Evolutionary conservation across 768 basidiomycete species (phyloP).

Genomic region (Strobilomyces confusus): DNA sequence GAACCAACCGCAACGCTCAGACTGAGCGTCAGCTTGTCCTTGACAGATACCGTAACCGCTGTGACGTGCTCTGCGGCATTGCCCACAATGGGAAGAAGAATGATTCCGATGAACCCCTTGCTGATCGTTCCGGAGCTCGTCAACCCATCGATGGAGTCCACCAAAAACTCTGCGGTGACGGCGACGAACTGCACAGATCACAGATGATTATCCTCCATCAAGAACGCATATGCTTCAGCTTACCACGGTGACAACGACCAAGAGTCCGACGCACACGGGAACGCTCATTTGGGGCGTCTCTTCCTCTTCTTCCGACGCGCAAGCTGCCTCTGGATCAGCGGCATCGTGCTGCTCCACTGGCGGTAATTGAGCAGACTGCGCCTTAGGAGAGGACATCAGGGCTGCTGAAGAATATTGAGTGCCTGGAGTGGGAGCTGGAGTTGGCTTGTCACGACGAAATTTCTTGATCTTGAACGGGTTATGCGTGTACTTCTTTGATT

Average conservation of each 20-base stretch:
- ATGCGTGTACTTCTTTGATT: constrained; percentile 40
- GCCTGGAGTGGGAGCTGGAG: background rate
- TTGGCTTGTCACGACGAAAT: constrained; percentile 15
- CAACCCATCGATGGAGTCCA: constrained; percentile 78
- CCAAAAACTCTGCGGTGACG: constrained; percentile 62
- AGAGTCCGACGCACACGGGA: constrained; percentile 46
- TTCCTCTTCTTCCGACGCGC: constrained; percentile 23
- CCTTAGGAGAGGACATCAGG: constrained; percentile 10
- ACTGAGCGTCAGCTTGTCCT: constrained; percentile 83
- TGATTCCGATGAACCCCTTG: constrained; percentile 82
- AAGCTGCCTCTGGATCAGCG: constrained; percentile 12
- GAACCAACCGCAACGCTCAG: constrained; percentile 88
- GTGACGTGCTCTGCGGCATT: constrained; percentile 92
- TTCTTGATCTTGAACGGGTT: constrained; percentile 33
- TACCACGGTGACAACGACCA: constrained; percentile 62
- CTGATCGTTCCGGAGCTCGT: constrained; percentile 53
- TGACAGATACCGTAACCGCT: constrained; percentile 87
- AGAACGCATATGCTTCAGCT: constrained; percentile 18
- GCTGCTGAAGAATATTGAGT: constrained; percentile 2
- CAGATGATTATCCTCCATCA: background rate
- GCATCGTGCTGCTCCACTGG: background rate
- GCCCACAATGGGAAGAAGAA: constrained; percentile 87
- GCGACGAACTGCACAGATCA: constrained; percentile 42
- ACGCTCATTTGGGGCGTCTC: constrained; percentile 53
- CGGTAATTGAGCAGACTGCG: background rate